phyloP scores from a whole-genome alignment of 192 early-diverging fungal species.

The Entomortierella lignicola region DNA sequence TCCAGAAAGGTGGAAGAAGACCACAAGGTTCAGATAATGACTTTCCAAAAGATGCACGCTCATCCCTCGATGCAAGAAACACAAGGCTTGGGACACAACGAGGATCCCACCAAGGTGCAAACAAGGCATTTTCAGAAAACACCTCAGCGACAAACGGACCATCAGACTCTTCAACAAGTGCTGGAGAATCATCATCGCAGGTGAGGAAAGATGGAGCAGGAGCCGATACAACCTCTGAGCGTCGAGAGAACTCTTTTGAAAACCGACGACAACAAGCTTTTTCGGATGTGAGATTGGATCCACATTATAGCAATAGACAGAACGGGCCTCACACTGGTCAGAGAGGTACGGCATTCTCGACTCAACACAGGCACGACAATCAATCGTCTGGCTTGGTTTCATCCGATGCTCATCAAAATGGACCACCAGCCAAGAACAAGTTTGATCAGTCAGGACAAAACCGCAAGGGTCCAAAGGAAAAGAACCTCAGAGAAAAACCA shows the following conservation, averaged over 20 bases:
- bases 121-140: neutral
- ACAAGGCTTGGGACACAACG: constrained; percentile 15
- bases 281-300: constrained; percentile 16
- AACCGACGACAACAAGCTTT: neutral
- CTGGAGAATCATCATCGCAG: neutral
- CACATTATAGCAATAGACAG: constrained; percentile 6
- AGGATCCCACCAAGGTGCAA: constrained; percentile 1
- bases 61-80: constrained; percentile 29
- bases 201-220: neutral
- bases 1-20: constrained; percentile 8
- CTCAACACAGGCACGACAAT: constrained; percentile 1
- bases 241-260: neutral
- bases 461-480: constrained; percentile 1
- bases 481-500: neutral
- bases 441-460: neutral
- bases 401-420: neutral
- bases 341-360: neutral
- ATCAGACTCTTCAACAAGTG: neutral
- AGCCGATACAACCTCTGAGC: neutral
- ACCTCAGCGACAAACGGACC: too few species aligned
- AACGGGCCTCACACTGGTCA: constrained; percentile 1
- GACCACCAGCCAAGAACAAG: neutral
- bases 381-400: neutral
- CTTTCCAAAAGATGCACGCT: constrained; percentile 20
- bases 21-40: constrained; percentile 12